Base-by-base conservation (phyloP, 306 rosid genomes). In the Argentina anserina region DNA sequence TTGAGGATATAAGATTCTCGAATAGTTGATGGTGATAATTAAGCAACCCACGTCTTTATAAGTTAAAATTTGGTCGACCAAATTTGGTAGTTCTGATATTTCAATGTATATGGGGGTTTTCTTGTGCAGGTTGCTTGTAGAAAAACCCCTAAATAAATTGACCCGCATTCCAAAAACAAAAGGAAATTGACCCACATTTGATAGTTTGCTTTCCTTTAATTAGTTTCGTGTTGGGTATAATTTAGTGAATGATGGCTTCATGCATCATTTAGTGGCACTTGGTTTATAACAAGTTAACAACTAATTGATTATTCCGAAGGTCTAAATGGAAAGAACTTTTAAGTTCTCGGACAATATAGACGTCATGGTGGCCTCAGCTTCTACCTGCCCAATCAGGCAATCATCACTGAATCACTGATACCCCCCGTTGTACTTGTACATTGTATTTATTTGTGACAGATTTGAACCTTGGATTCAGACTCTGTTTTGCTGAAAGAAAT, bases 21-120 rank as follows among this genome's bases (percentile, higher is more conserved):
- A 10, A 1, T 59, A 73, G 86, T 76, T 79, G 78, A 20, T 41
- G 84, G 65, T 84, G 86, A 79, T 86, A 76, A 81, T 81, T 28
- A 72, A 69, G 66, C 80, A 21, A 52, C 59, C 14, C 29, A 21
- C 86, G 78, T 47, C 37, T 14, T 10, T 40, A 11, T 55, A 37
- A 25, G 74, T n/a, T n/a, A n/a, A n/a, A n/a, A 66, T 64, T 18
- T 47, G 25, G 36, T 66, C 20, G 36, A 62, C 72, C 18, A 12
- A 43, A 81, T 63, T 45, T 45, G 50, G 42, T 26, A 34, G 23
- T 31, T 56, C 79, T 40, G 74, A 73, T 53, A 18, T 45, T 73
- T 77, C 66, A 17, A 68, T 40, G 45, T 17, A 37, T 56, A 33
- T 33, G 55, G 43, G 31, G 18, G 18, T 14, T 41, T 36, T 17